Evolutionary conservation across 495 filamentous ascomycete genomes (phyloP).

Genomic region (Xylaria sp.): DNA sequence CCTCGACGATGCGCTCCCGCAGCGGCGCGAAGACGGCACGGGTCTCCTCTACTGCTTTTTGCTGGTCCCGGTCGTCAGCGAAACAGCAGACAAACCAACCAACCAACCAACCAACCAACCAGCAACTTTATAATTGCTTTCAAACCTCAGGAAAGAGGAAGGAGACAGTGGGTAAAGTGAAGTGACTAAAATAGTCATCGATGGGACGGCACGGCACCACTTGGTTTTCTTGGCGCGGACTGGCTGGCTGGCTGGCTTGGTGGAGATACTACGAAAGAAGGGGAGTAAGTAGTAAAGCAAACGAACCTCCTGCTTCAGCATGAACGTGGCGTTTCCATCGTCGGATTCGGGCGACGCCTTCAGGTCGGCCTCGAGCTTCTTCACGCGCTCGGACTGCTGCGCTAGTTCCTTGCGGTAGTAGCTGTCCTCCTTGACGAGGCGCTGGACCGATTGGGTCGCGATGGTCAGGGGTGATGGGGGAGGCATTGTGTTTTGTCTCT

Average conservation of each 20-base stretch:
- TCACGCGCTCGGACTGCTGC: constrained; percentile 72
- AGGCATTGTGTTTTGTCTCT: constrained; percentile 67
- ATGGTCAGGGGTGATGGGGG: constrained; percentile 76
- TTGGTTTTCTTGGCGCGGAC: not conserved
- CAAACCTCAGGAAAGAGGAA: not conserved
- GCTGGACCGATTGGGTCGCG: constrained; percentile 73
- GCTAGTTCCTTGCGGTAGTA: constrained; percentile 86
- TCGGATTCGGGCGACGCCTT: constrained; percentile 45
- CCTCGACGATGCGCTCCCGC: constrained; percentile 67
- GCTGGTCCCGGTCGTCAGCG: constrained; percentile 56
- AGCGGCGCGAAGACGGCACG: constrained; percentile 76
- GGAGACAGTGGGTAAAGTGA: not conserved
- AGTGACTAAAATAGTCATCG: too few species aligned
- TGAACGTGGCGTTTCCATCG: constrained; percentile 73
- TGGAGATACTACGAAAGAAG: not conserved
- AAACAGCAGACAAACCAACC: too few species aligned
- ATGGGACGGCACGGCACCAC: not conserved
- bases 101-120: too few species aligned
- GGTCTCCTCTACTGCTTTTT: constrained; percentile 79
- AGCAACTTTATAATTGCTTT: not conserved
- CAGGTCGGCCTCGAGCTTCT: constrained; percentile 67
- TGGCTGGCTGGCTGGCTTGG: too few species aligned
- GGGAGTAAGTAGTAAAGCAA: too few species aligned
- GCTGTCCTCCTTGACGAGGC: constrained; percentile 88
- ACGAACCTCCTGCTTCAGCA: constrained; percentile 83